A percentile compares a stretch with the other conserved stretches of the same genome.
Evolutionary conservation across 2,329 filamentous ascomycete genomes (phyloP).

Genomic region (Amylocarpus encephaloides): DNA sequence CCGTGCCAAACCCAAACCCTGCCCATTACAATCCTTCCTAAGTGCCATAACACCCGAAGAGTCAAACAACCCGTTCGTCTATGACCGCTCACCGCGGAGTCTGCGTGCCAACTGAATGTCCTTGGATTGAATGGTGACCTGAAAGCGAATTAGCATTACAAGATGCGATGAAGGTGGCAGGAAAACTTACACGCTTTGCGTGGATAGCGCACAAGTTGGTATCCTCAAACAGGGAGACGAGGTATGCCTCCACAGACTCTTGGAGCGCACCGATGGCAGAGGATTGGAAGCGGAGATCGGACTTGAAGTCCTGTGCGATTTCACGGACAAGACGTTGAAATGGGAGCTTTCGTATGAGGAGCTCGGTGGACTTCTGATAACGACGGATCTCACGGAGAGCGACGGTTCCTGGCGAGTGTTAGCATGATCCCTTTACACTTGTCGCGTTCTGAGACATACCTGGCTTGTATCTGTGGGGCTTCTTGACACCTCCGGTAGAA

Average conservation of each 20-base stretch:
- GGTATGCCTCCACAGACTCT: slow-evolving; percentile 97
- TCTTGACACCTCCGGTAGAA: slow-evolving; percentile 95
- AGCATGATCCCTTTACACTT: not conserved
- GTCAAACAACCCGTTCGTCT: slow-evolving; percentile 35
- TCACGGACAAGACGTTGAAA: slow-evolving; percentile 98
- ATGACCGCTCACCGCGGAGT: slow-evolving; percentile 90
- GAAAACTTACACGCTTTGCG: slow-evolving; percentile 75
- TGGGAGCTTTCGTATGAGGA: slow-evolving; percentile 92
- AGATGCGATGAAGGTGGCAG: not conserved
- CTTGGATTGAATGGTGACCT: slow-evolving; percentile 63
- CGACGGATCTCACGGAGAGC: slow-evolving; percentile 97
- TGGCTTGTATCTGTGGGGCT: slow-evolving; percentile 86
- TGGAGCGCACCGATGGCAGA: slow-evolving; percentile 96
- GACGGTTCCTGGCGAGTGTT: slow-evolving; percentile 57
- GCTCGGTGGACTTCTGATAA: slow-evolving; percentile 96
- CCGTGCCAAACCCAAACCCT: slow-evolving; percentile 21
- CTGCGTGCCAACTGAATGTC: slow-evolving; percentile 49
- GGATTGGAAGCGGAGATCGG: slow-evolving; percentile 93
- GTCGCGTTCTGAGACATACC: slow-evolving; percentile 42
- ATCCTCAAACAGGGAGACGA: slow-evolving; percentile 96
- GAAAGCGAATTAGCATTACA: not conserved
- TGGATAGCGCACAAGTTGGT: slow-evolving; percentile 98
- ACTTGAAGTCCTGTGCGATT: slow-evolving; percentile 94
- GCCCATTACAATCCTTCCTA: slow-evolving; percentile 24
- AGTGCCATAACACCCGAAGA: not conserved